Conservation (phyloP, 1,139 yeast genomes). For the Hemisphaericaspora xylanilytica region DNA sequence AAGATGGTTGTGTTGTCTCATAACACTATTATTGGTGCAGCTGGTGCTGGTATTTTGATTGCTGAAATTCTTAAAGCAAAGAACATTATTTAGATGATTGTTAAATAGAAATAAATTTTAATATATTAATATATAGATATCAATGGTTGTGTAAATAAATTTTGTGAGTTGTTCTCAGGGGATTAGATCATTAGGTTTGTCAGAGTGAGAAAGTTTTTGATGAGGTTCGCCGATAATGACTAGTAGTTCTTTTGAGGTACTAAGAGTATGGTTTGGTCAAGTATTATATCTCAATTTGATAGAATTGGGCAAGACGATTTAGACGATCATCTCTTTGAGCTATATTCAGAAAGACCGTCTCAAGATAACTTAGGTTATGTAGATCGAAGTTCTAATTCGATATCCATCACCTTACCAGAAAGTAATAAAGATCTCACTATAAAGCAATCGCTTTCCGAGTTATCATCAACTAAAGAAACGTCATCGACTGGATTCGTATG, state of each 20-base stretch:
- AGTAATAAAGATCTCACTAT: slow-evolving; percentile 31
- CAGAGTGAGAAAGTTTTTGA: not conserved
- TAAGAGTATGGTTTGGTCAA: not conserved
- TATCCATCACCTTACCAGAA: slow-evolving; percentile 33
- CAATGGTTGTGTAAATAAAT: no score
- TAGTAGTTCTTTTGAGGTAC: not conserved
- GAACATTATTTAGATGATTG: slow-evolving; percentile 61
- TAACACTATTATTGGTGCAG: slow-evolving; percentile 97
- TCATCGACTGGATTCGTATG: slow-evolving; percentile 69
- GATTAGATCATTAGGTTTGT: no score
- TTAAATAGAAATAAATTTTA: not conserved
- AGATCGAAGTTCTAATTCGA: slow-evolving; percentile 28
- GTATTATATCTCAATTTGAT: slow-evolving; percentile 6
- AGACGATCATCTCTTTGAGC: slow-evolving; percentile 49
- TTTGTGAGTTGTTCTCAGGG: no score
- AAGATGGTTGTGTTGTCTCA: slow-evolving; percentile 96
- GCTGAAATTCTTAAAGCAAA: slow-evolving; percentile 86
- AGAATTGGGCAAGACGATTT: slow-evolving; percentile 8
- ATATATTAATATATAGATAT: not conserved
- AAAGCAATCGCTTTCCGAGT: slow-evolving; percentile 41
- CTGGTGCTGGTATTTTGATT: slow-evolving; percentile 97
- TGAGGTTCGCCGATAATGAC: not conserved
- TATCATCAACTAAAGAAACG: slow-evolving; percentile 36
- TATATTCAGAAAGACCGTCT: slow-evolving; percentile 39
- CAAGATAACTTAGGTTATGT: slow-evolving; percentile 50